Conservation (phyloP, 1,284 basidiomycete species). For the Pholiota adiposa region DNA sequence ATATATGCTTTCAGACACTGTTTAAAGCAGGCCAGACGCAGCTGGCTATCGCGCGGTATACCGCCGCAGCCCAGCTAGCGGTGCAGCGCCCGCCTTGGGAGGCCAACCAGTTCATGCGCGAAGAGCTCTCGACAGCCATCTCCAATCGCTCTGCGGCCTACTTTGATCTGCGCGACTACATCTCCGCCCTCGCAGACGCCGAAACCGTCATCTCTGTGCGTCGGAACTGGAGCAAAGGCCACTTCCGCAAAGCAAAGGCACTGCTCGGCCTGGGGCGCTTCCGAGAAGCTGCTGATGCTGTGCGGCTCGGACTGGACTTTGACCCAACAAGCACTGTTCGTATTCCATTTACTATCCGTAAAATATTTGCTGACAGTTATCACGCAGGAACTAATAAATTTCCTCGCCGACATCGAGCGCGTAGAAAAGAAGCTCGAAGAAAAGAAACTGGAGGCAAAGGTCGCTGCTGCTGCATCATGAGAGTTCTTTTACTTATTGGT, state of each 20-base stretch:
- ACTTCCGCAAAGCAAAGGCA: conserved; percentile 92
- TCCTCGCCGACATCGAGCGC: conserved; percentile 34
- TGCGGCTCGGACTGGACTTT: conserved; percentile 85
- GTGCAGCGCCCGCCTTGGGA: conserved; percentile 92
- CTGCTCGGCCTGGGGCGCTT: conserved; percentile 75
- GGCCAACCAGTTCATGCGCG: conserved; percentile 77
- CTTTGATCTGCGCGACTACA: conserved; percentile 76
- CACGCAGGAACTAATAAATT: conserved; percentile 32
- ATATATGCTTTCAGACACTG: conserved; percentile 50
- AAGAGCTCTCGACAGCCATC: conserved; percentile 88
- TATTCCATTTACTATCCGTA: not conserved
- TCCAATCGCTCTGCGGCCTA: conserved; percentile 93
- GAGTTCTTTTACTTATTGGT: not conserved
- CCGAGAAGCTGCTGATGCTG: conserved; percentile 83
- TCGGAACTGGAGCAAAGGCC: conserved; percentile 92
- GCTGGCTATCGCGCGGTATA: conserved; percentile 86
- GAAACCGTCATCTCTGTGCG: conserved; percentile 88
- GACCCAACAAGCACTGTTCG: conserved; percentile 84
- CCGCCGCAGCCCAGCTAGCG: conserved; percentile 82
- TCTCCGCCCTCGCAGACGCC: conserved; percentile 88
- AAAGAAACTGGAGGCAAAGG: conserved; percentile 21
- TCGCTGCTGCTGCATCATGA: conserved; percentile 12
- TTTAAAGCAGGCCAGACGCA: conserved; percentile 79
- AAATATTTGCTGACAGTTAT: not conserved
- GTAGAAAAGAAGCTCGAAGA: conserved; percentile 26